phyloP scores from a whole-genome alignment of 805 yeast species.

The Lipomyces yamanashiensis region DNA sequence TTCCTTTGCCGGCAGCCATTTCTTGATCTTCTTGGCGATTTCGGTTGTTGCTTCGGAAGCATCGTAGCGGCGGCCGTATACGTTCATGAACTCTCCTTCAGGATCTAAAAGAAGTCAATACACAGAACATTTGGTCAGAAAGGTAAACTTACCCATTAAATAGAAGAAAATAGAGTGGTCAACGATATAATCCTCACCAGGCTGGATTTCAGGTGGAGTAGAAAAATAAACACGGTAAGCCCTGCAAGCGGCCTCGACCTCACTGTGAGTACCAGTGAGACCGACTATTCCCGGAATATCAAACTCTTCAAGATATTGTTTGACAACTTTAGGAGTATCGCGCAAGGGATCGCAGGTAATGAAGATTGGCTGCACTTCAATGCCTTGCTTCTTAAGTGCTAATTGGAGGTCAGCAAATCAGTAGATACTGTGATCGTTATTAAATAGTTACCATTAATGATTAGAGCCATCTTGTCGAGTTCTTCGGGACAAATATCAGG shows the following conservation, averaged over 20 bases:
- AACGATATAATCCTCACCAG: slow-evolving; percentile 94
- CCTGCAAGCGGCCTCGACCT: slow-evolving; percentile 83
- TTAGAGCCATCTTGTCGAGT: slow-evolving; percentile 83
- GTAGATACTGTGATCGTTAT: not conserved
- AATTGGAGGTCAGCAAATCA: slow-evolving; percentile 28
- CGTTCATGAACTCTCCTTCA: slow-evolving; percentile 95
- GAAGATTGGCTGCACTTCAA: slow-evolving; percentile 80
- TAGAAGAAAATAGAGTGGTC: slow-evolving; percentile 98
- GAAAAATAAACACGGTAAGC: slow-evolving; percentile 92
- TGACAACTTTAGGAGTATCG: slow-evolving; percentile 83
- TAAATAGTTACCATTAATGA: slow-evolving; percentile 54
- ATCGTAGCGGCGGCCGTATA: slow-evolving; percentile 87
- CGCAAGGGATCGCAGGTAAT: slow-evolving; percentile 97
- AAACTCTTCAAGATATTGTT: slow-evolving; percentile 83
- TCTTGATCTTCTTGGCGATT: slow-evolving; percentile 73
- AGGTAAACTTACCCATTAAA: slow-evolving; percentile 58
- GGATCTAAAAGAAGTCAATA: slow-evolving; percentile 58
- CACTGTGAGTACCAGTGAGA: slow-evolving; percentile 87
- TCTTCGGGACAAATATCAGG: slow-evolving; percentile 99
- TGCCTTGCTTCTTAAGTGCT: slow-evolving; percentile 59
- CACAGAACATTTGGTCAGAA: not conserved
- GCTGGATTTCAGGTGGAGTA: slow-evolving; percentile 92
- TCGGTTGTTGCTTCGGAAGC: slow-evolving; percentile 77
- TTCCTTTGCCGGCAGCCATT: slow-evolving; percentile 62
- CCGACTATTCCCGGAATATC: slow-evolving; percentile 83